Evolutionary conservation across 164 flowering plant genomes (phyloP), one percentile per base, ranked within the genome.

Genomic region (Magnolia officinalis): DNA sequence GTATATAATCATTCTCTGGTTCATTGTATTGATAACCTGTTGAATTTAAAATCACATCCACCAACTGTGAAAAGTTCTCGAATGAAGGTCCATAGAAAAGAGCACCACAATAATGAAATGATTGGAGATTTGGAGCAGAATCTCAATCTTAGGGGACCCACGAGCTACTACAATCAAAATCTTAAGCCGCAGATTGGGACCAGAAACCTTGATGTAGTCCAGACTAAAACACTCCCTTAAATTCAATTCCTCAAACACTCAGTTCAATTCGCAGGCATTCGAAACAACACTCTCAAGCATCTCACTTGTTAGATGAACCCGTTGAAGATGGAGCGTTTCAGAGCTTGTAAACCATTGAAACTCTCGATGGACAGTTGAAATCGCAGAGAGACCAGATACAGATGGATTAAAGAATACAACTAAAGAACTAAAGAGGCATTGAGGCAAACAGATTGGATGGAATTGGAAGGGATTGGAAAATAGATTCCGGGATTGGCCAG

Each of bases 111-210:
- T 37, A 74, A 50, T 74, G 76, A 66, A 74, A 64, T 1, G 76
- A 74, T 21, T 49, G 76, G 20, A 74, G 76, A 49, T 64, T 63
- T 63, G 76, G 76, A 63, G 76, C 76, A 49, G 21, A 20, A 74
- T 37, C 58, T 74, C 70, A 63, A 74, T 37, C 16, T 45, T 16
- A 52, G 4, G 2, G n/a, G 61, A 37, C 16, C 26, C 59, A 65
- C 79, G 72, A 65, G 50, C 10, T 2, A 45, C 52, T 21, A 77
- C 51, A 10, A 16, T 65, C 71, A 77, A 72, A 16, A 50, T 77
- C 64, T 24, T 72, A 18, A 72, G 75, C n/a, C 18, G 49, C 5
- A 71, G 50, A 16, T 63, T 18, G 4, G 45, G 45, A 16, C 59
- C 71, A 2, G 23, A 21, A 50, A 64, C 8, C 65, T 77, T 77